Base-by-base conservation (phyloP, 148 eudicot genomes). In the Polygonum maritimum region DNA sequence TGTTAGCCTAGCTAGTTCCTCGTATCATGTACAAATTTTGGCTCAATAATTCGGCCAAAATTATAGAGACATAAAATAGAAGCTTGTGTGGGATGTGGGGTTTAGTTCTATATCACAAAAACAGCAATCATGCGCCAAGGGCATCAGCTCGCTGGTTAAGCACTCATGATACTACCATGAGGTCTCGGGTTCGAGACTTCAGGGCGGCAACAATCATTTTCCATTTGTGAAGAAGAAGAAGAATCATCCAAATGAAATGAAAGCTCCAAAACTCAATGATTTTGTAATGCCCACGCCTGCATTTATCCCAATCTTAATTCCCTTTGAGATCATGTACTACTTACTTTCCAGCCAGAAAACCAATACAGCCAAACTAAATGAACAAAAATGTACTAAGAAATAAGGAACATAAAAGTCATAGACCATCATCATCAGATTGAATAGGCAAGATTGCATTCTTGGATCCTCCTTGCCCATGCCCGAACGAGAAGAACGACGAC, bases 101-200 rank as follows among this genome's bases (percentile, higher is more conserved):
- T 67, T 35, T 36, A 18, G 18, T 67, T n/a, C 36, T 26, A 1
- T 35, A 65, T 1, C 2, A 12, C 7, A 35, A 65, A 65, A 65
- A 65, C 71, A 33, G 14, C 71, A 65, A 65, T 65, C n/a, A 65
- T 65, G n/a, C n/a, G n/a, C n/a, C n/a, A n/a, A n/a, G n/a, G n/a
- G n/a, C n/a, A n/a, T n/a, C n/a, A n/a, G n/a, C n/a, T n/a, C n/a
- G n/a, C n/a, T n/a, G n/a, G n/a, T n/a, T n/a, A n/a, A n/a, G n/a
- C n/a, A n/a, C n/a, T n/a, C n/a, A n/a, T n/a, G n/a, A n/a, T n/a
- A n/a, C n/a, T n/a, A n/a, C n/a, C n/a, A n/a, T n/a, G n/a, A n/a
- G n/a, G n/a, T n/a, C n/a, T n/a, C n/a, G n/a, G n/a, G n/a, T n/a
- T n/a, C n/a, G n/a, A n/a, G n/a, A n/a, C n/a, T n/a, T n/a, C n/a